Conservation (phyloP, 148 eudicot species). For the Polygonum maritimum region DNA sequence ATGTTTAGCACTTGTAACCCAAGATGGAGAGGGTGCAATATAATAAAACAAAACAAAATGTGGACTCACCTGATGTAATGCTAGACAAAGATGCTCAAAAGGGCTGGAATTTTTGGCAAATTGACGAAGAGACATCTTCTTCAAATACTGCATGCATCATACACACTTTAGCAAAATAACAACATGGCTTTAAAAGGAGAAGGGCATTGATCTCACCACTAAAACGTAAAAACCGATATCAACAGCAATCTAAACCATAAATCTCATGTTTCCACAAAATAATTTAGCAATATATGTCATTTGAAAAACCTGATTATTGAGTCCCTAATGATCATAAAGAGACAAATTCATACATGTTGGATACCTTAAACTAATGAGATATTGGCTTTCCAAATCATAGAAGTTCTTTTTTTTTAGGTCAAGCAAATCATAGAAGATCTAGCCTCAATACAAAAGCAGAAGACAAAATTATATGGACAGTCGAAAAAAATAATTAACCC, state of each 20-base stretch:
- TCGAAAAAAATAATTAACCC: neutral
- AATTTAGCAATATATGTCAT: neutral
- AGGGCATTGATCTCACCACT: neutral
- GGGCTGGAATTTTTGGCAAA: no score
- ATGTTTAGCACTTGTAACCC: neutral
- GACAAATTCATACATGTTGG: neutral
- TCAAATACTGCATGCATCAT: slow-evolving; percentile 37
- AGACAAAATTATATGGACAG: neutral
- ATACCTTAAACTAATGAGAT: neutral
- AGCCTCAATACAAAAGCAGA: neutral
- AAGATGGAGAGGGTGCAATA: no score
- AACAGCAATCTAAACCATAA: neutral
- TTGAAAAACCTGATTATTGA: neutral
- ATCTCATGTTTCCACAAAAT: neutral
- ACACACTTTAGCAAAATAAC: neutral
- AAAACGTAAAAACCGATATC: neutral
- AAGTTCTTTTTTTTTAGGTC: no score
- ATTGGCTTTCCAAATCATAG: neutral
- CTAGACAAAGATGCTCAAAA: no score
- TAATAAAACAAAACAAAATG: no score
- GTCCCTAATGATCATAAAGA: neutral
- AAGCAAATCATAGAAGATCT: neutral
- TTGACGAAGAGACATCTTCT: slow-evolving; percentile 39
- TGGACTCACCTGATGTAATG: no score
- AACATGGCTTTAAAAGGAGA: neutral